phyloP scores from a whole-genome alignment of 2,329 filamentous ascomycete genomes.

The Fusarium nygamai region DNA sequence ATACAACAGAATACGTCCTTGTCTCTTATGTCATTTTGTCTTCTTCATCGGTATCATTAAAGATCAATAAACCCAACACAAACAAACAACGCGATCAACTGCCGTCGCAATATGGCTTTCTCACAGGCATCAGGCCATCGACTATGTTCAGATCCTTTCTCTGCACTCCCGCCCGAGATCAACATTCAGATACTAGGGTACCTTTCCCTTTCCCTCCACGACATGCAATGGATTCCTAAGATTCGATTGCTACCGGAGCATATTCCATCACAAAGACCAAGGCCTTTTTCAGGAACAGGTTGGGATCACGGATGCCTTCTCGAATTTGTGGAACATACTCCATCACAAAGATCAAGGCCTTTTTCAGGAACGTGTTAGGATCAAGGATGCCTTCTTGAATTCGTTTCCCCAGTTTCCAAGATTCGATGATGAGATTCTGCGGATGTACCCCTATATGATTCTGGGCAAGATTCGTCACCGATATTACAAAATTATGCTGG shows the following conservation, averaged over 20 bases:
- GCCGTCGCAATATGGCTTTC: background rate
- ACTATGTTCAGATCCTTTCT: background rate
- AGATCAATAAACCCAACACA: no score
- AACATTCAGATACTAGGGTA: background rate
- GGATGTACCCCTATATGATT: background rate
- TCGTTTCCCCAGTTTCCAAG: background rate
- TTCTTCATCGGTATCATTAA: background rate
- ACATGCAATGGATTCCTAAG: background rate
- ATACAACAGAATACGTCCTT: background rate
- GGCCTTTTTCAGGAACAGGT: accelerated
- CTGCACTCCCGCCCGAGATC: background rate
- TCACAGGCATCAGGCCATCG: background rate
- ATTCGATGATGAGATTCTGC: background rate
- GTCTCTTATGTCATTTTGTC: accelerated
- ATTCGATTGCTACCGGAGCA: background rate
- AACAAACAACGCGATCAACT: background rate
- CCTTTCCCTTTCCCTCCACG: background rate
- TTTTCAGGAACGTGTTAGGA: accelerated
- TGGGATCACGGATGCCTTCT: background rate
- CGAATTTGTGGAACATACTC: accelerated
- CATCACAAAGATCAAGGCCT: accelerated
- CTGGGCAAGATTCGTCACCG: accelerated
- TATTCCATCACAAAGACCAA: accelerated
- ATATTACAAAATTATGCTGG: accelerated
- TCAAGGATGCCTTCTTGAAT: background rate